Evolutionary conservation across 176 grass and related monocot genomes (phyloP), one percentile per base, ranked within the genome.

Genomic region (Luzula sylvatica): DNA sequence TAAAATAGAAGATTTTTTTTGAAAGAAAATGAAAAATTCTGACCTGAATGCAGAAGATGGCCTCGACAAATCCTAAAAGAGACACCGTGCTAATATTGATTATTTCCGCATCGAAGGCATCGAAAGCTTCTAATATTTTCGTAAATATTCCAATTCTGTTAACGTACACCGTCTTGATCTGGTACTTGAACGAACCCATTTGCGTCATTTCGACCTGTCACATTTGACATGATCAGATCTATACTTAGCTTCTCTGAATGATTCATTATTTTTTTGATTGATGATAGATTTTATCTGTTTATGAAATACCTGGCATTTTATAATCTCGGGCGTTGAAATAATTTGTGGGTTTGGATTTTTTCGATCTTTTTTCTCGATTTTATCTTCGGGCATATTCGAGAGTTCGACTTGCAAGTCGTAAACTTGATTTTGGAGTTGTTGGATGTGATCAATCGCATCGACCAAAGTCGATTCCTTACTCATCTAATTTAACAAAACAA

Each of bases 391-490:
- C 3, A 62, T 25, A n/a, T 76, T 63, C 0, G 68, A 61, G 26
- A 98, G 81, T 71, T 82, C 74, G 11, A 20, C 50, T 69, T 86
- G 77, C 56, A 98, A 82, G 15, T 98, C 81, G 23, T 55, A 58
- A 20, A 77, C 72, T 54, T 90, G 64, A 50, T 87, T 88, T 69
- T 90, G 78, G 21, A 98, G 78, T 22, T 78, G 68, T 60, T 76
- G 75, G 65, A 98, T 98, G 45, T 80, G 65, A 17, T 86, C 78
- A n/a, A 98, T 86, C 1, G 92, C 92, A 15, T 90, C 92, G 0
- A 74, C 55, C 26, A 98, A 63, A 12, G 92, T 87, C 18, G 78
- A 79, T 42, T 90, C 92, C 68, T 90, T 98, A 65, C 85, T 90
- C 92, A 98, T 90, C 92, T 98, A 56, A 14, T 64, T 65, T 51